Evolutionary conservation across 2,329 filamentous ascomycete genomes (phyloP).

Genomic region (Arthrobotrys entomopaga): DNA sequence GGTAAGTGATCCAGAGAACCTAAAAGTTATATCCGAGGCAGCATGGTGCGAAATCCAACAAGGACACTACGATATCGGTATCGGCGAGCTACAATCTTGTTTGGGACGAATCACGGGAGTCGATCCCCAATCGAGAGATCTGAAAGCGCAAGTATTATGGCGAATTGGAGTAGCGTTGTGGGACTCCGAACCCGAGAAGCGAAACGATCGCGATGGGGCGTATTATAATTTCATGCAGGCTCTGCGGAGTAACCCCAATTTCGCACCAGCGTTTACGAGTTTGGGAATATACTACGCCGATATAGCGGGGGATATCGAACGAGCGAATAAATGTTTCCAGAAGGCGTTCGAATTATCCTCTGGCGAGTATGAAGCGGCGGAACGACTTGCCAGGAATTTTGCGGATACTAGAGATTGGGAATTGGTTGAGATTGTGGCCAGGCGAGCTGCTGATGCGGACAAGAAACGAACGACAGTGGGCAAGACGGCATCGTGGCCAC

Average conservation of each 20-base stretch:
- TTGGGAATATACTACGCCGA: slow-evolving; percentile 91
- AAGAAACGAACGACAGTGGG: slow-evolving; percentile 89
- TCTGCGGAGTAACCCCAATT: slow-evolving; percentile 85
- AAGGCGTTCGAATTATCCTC: slow-evolving; percentile 94
- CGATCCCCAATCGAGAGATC: slow-evolving; percentile 71
- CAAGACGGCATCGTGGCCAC: slow-evolving; percentile 94
- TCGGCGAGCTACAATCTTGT: slow-evolving; percentile 76
- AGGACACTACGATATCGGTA: slow-evolving; percentile 76
- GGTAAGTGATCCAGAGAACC: slow-evolving; percentile 75
- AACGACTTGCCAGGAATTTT: slow-evolving; percentile 84
- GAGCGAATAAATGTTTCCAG: slow-evolving; percentile 91
- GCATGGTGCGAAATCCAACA: slow-evolving; percentile 91
- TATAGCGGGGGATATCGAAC: slow-evolving; percentile 84
- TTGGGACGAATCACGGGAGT: slow-evolving; percentile 73
- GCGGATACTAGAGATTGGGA: slow-evolving; percentile 95
- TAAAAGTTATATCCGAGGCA: slow-evolving; percentile 83
- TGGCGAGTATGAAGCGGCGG: slow-evolving; percentile 84
- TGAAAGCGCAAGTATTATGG: slow-evolving; percentile 87
- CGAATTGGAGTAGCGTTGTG: slow-evolving; percentile 67
- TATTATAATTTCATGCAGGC: slow-evolving; percentile 85
- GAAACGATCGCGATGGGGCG: slow-evolving; percentile 82
- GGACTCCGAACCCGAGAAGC: slow-evolving; percentile 57
- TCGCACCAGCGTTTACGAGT: slow-evolving; percentile 89
- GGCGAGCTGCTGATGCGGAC: slow-evolving; percentile 92
- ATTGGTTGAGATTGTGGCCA: slow-evolving; percentile 89